Evolutionary conservation across 306 rosid species (phyloP), one percentile per base, ranked within the genome.

Genomic region (Malus fusca): DNA sequence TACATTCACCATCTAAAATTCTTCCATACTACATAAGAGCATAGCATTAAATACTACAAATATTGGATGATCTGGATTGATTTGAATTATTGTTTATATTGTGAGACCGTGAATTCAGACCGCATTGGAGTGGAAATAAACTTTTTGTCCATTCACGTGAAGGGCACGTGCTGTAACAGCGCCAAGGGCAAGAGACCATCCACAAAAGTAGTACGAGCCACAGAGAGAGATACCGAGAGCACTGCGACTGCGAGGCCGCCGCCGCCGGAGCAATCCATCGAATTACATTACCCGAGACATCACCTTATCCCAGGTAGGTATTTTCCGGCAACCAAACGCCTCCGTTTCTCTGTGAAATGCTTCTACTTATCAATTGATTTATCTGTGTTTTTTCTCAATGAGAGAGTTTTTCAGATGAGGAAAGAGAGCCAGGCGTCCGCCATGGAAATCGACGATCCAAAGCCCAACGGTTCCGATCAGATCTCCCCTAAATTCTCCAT

Each of bases 401-500:
- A 75, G 69, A 46, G 83, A 67, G 14, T 70, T 25, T 48, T 70
- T 17, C 30, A 44, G 68, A 87, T 86, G 91, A 82, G 76, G 62
- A 89, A 92, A 80, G 90, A 90, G 69, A 82, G 10, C 75, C 84
- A 82, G 83, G 71, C 76, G 68, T 81, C 87, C 74, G 81, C 87
- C 60, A 90, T 95, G 98, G 97, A 92, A 83, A 80, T 95, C 70
- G 98, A 94, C 72, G 82, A 81, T 74, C 76, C 84, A 2, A 91
- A 87, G 51, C 73, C 88, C 25, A 82, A 76, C 64, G 51, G 35
- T 68, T 83, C 91, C 14, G 93, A 91, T 84, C 92, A 82, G 88
- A 84, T 84, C 71, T 66, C 56, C 77, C 89, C 90, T 76, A 94
- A 91, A 78, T 94, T 91, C 83, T 91, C 98, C 17, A 76, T 90